Evolutionary conservation across 2,329 filamentous ascomycete species (phyloP), one percentile per base, ranked within the genome.

Genomic region (Colletotrichum sp.): DNA sequence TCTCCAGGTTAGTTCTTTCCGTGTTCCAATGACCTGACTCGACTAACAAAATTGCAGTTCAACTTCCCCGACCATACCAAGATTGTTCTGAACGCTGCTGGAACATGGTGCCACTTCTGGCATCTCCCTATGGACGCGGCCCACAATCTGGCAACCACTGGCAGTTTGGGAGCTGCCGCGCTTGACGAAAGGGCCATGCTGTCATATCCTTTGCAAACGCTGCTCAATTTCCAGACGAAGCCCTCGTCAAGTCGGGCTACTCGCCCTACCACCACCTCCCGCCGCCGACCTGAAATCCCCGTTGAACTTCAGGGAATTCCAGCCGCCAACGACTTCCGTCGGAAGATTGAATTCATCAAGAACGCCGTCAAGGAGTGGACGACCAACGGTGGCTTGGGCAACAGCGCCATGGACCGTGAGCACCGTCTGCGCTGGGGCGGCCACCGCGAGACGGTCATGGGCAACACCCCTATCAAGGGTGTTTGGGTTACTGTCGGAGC

Each of bases 61-160:
- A 96, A 97, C 85, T 97, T 97, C 83, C 94, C 95, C 4, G 95
- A 97, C 79, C 95, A 97, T 83, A 96, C 95, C 75, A 97, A 97
- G 85, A 91, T 97, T 70, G 93, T 96, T 15, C 86, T 97, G 30
- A 94, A 95, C 73, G 87, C 93, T 1, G 91, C 93, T 34, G 94
- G 94, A n/a, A 91, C 90, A 2, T 94, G 92, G 88, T 93, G 94
- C 79, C 93, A 95, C 81, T 95, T 96, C 81, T 94, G 94, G 86
- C 93, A 95, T 80, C 90, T 96, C 24, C 91, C 94, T 0, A 87
- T 91, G n/a, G 91, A 94, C 74, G 94, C 94, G 1, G 92, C 94
- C 4, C 87, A 91, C 78, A 89, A 92, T 52, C 89, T 96, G 13
- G 88, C 91, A 5, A 84, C 88, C 34, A 92, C 91, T 3, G 93